Conservation (phyloP, 495 filamentous ascomycete species). For the Staphylotrichum longicolle region DNA sequence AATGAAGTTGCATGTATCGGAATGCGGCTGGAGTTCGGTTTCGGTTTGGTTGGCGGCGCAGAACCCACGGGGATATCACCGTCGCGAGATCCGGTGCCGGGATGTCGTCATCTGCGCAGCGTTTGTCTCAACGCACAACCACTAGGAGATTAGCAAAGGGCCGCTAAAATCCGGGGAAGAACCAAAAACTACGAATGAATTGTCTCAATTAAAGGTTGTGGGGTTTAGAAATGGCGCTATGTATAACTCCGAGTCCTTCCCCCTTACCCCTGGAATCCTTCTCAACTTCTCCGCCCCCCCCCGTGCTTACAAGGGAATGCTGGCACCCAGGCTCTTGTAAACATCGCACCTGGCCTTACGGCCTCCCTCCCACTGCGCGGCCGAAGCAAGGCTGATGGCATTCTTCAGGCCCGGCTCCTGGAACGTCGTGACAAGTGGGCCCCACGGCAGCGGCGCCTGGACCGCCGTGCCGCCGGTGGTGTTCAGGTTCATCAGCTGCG, state of each 20-base stretch:
- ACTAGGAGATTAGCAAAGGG: too few relatives aligned
- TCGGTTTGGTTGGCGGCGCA: background rate
- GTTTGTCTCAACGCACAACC: too few relatives aligned
- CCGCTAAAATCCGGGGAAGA: too few relatives aligned
- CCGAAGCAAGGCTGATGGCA: conserved; percentile 39
- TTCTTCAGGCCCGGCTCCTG: conserved; percentile 45
- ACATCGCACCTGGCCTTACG: conserved; percentile 13
- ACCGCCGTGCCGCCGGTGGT: conserved; percentile 49
- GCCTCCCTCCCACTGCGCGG: conserved; percentile 11
- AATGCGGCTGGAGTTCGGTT: background rate
- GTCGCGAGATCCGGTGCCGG: conserved; percentile 6
- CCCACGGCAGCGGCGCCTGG: conserved; percentile 25
- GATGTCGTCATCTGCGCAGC: conserved; percentile 23
- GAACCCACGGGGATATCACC: background rate
- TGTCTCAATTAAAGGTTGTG: too few relatives aligned
- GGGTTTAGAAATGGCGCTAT: too few relatives aligned
- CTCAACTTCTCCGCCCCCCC: too few relatives aligned
- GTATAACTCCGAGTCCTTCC: too few relatives aligned
- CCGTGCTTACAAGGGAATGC: conserved; percentile 4
- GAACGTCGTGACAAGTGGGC: conserved; percentile 35
- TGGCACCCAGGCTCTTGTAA: conserved; percentile 2
- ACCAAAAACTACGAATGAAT: too few relatives aligned
- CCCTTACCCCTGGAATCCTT: too few relatives aligned
- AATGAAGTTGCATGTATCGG: too few relatives aligned
- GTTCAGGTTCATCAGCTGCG: conserved; percentile 53